Base-by-base conservation (phyloP, 106 monocot genomes). In the Apostasia shenzhenica region DNA sequence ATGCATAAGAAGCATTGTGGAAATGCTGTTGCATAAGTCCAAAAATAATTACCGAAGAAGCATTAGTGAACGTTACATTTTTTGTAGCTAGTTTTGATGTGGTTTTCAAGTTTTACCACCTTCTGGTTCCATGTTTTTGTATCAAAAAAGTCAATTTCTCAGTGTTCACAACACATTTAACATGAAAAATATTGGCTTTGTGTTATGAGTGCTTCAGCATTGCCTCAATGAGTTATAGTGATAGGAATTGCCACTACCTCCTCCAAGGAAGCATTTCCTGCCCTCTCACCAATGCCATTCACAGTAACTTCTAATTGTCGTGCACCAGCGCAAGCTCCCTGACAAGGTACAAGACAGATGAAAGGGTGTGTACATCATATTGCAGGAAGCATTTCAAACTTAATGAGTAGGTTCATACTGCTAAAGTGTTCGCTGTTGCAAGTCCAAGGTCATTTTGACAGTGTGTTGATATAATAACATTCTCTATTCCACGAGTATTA, bases 371-470 rank as follows among this genome's bases (percentile, higher is more conserved):
- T 43, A 55, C 51, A 78, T 10, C 8, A 10, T 37, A 26, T 8
- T 41, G 61, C 8, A 50, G 3, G 4, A 68, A 4, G 37, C 4
- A 73, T 14, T n/a, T 0, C 46, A 2, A 8, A 50, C 40, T 41
- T 64, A 9, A 65, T 40, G 61, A 2, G 46, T 62, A 72, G 69
- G 8, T 61, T 48, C 70, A 72, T 89, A 97, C 95, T 59, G 84
- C 88, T 72, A 97, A 77, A 48, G 89, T 97, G 49, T 97, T 97
- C 46, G 92, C 95, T 68, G 89, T 89, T 70, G 95, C 73, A 70
- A 92, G 86, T 46, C 95, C 95, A 70, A 92, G 92, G 59, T 92
- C 92, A 83, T 97, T 97, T 67, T 97, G 95, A 70, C 95, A 97
- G 53, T 97, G 95, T n/a, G 95, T 97, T 70, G 95, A 97, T 79